Evolutionary conservation across 495 filamentous ascomycete species (phyloP).

Genomic region (Tuber microsphaerosporum): DNA sequence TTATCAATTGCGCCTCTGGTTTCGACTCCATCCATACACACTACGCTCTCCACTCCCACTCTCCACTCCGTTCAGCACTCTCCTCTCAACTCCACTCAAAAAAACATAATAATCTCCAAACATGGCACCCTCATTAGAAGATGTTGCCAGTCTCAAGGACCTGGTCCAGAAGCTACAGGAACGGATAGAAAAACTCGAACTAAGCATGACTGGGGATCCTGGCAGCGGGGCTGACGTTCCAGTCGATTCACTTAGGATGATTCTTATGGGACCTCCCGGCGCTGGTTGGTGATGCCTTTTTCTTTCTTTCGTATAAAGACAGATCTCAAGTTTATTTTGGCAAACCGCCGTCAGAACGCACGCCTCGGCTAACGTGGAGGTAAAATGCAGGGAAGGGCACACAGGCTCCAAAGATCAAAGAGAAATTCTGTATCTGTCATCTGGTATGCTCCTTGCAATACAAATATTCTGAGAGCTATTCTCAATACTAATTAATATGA

Average conservation of each 20-base stretch:
- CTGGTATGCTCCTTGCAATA: conserved; percentile 55
- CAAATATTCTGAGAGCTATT: neutral
- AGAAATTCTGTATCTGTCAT: conserved; percentile 93
- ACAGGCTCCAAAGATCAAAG: conserved; percentile 94
- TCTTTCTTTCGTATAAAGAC: conserved; percentile 15
- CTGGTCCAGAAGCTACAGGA: conserved; percentile 63
- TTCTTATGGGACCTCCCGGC: conserved; percentile 94
- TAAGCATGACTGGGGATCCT: conserved; percentile 54
- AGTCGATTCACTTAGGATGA: conserved; percentile 71
- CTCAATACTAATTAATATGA: conserved; percentile 12
- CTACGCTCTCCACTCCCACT: conserved; percentile 3
- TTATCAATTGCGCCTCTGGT: conserved; percentile 42
- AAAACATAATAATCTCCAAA: conserved; percentile 30
- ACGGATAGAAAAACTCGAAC: conserved; percentile 74
- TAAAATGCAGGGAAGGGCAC: conserved; percentile 82
- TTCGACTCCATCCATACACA: conserved; percentile 7
- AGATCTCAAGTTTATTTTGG: conserved; percentile 23
- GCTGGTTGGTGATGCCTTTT: conserved; percentile 60
- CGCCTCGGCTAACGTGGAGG: conserved; percentile 24
- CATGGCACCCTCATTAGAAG: conserved; percentile 82
- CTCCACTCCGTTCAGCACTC: conserved; percentile 14
- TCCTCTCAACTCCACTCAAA: conserved; percentile 30
- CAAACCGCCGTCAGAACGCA: conserved; percentile 18
- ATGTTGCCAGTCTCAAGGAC: conserved; percentile 45
- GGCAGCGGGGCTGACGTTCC: conserved; percentile 16